phyloP scores from a whole-genome alignment of 805 yeast genomes.

The Myxozyma vanderwaltii region DNA sequence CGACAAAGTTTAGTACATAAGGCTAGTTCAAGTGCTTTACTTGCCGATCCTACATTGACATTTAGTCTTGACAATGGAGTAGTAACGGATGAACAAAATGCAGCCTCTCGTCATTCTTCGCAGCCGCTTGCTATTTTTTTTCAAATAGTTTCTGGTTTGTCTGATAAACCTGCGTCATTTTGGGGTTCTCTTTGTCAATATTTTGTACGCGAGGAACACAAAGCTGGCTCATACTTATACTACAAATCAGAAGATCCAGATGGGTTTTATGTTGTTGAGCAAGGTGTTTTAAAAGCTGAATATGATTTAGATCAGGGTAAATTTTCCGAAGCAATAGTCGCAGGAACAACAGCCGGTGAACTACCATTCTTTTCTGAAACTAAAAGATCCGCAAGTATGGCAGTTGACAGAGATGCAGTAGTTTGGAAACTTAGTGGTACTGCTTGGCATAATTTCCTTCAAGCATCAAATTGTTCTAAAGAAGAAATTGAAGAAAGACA shows the following conservation, averaged over 20 bases:
- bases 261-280: constrained; percentile 62
- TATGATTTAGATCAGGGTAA: constrained; percentile 53
- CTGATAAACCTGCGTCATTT: constrained; percentile 53
- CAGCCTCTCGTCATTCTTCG: too few species aligned
- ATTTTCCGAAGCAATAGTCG: constrained; percentile 54
- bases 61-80: not conserved
- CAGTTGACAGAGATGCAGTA: constrained; percentile 61
- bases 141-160: constrained; percentile 64
- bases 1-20: constrained; percentile 15
- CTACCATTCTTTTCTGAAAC: constrained; percentile 45
- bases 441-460: constrained; percentile 42
- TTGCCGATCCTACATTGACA: constrained; percentile 24
- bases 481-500: constrained; percentile 46
- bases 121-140: constrained; percentile 67
- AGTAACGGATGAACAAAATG: not conserved
- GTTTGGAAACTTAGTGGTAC: constrained; percentile 66
- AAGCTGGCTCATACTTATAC: constrained; percentile 51
- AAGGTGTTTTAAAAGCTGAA: constrained; percentile 56
- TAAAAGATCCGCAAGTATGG: constrained; percentile 48
- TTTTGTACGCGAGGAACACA: constrained; percentile 54
- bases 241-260: constrained; percentile 51
- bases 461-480: constrained; percentile 12
- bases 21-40: constrained; percentile 17
- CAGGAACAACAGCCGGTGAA: constrained; percentile 77
- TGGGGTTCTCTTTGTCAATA: constrained; percentile 67